Evolutionary conservation across 129 eudicot species (phyloP).

Genomic region (Centella asiatica): DNA sequence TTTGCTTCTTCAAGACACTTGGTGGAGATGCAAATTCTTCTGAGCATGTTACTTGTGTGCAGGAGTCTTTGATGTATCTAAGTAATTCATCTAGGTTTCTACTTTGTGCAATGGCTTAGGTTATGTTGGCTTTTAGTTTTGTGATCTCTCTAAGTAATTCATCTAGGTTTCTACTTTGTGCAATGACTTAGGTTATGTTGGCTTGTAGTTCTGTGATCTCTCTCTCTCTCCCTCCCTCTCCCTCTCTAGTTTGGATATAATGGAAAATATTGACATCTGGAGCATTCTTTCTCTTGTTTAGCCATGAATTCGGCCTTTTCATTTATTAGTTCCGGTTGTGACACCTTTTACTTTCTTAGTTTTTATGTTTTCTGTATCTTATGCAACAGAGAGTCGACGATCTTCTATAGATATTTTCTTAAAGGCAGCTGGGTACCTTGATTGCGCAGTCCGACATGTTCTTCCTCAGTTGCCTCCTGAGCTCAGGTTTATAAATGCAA

Average conservation of each 20-base stretch:
- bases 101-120: neutral
- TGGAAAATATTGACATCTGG: neutral
- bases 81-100: neutral
- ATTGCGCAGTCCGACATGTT: constrained; percentile 82
- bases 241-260: neutral
- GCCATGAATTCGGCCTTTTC: neutral
- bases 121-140: neutral
- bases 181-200: neutral
- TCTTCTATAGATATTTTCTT: constrained; percentile 73
- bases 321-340: neutral
- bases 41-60: neutral
- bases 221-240: neutral
- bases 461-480: constrained; percentile 80
- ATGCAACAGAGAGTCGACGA: constrained; percentile 66
- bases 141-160: neutral
- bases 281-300: neutral
- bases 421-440: constrained; percentile 97
- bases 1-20: neutral
- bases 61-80: neutral
- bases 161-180: neutral
- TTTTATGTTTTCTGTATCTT: constrained; percentile 6
- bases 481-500: constrained; percentile 43
- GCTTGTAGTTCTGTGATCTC: neutral
- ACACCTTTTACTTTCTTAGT: neutral
- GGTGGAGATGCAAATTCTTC: neutral